A percentile compares a stretch with the other conserved stretches of the same genome.
Conservation (phyloP, 768 basidiomycete species). For the Rhizopogon salebrosus region DNA sequence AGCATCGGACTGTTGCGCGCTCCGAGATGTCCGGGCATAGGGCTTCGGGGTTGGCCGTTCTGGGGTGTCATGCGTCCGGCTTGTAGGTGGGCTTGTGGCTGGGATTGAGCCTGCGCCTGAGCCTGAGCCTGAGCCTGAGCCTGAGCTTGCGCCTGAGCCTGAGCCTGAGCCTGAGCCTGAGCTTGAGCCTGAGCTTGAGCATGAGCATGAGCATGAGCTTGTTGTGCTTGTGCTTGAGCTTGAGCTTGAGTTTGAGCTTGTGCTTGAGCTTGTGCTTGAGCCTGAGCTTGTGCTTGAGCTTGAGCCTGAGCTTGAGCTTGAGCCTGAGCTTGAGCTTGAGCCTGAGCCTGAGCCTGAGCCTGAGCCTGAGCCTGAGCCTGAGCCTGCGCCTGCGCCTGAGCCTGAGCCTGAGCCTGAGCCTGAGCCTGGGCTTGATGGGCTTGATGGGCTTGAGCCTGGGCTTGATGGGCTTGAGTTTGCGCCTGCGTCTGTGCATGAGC, state of each 20-base stretch:
- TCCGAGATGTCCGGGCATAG: slow-evolving; percentile 7
- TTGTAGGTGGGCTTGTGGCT: slow-evolving; percentile 7
- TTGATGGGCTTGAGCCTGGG: slow-evolving; percentile 19
- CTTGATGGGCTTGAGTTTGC: slow-evolving; percentile 4
- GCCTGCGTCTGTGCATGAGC: background rate
- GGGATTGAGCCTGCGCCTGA: slow-evolving; percentile 5
- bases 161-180: slow-evolving; percentile 14
- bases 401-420: slow-evolving; percentile 42
- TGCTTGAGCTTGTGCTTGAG: slow-evolving; percentile 8
- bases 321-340: background rate
- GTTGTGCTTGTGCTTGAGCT: slow-evolving; percentile 2
- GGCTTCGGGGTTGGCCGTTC: slow-evolving; percentile 13
- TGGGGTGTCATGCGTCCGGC: slow-evolving; percentile 21
- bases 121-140: slow-evolving; percentile 12
- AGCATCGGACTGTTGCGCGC: slow-evolving; percentile 34
- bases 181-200: slow-evolving; percentile 16
- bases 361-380: slow-evolving; percentile 14
- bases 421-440: slow-evolving; percentile 12
- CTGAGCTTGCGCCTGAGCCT: slow-evolving; percentile 14
- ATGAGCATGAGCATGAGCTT: slow-evolving; percentile 16
- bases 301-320: slow-evolving; percentile 4
- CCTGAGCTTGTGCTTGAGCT: slow-evolving; percentile 10
- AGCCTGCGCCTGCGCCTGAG: slow-evolving; percentile 32
- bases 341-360: slow-evolving; percentile 20
- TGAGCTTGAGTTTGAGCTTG: slow-evolving; percentile 2